phyloP scores from a whole-genome alignment of 768 basidiomycete genomes.

The Auricularia sp. region DNA sequence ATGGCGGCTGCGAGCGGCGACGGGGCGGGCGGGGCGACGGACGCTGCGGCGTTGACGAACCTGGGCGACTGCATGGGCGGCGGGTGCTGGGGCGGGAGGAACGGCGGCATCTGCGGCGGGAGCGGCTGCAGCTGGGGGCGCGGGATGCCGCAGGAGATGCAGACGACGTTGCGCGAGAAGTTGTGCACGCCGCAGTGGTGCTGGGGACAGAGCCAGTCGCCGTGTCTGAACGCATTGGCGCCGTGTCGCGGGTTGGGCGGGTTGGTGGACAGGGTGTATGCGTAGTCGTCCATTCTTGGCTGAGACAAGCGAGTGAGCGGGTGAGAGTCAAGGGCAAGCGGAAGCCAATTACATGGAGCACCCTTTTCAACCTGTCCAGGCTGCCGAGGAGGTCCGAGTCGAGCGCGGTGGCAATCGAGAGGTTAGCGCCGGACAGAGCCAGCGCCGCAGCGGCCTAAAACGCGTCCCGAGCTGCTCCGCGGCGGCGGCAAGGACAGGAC shows the following conservation, averaged over 20 bases:
- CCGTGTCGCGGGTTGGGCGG: slow-evolving; percentile 47
- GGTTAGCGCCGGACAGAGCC: slow-evolving; percentile 32
- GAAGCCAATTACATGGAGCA: background rate
- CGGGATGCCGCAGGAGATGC: slow-evolving; percentile 68
- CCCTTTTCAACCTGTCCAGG: background rate
- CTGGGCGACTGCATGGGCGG: slow-evolving; percentile 18
- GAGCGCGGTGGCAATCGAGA: slow-evolving; percentile 46
- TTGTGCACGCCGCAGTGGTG: slow-evolving; percentile 72
- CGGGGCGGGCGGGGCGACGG: slow-evolving; percentile 13
- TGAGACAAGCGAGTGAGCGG: background rate
- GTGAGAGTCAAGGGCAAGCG: background rate
- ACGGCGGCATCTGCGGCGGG: background rate
- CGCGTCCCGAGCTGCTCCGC: background rate
- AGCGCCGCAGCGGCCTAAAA: slow-evolving; percentile 47
- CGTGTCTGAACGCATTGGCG: slow-evolving; percentile 52
- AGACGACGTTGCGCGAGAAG: slow-evolving; percentile 71
- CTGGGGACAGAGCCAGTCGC: slow-evolving; percentile 70
- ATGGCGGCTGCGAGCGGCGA: slow-evolving; percentile 18
- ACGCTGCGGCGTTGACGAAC: slow-evolving; percentile 5
- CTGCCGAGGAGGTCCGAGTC: slow-evolving; percentile 41
- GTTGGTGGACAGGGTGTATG: slow-evolving; percentile 44
- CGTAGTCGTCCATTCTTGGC: background rate
- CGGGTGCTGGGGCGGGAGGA: slow-evolving; percentile 19
- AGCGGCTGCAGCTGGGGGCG: slow-evolving; percentile 2
- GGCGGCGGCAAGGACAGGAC: slow-evolving; percentile 16